Percentiles rank a stretch among this genome's conserved stretches.
Evolutionary conservation across 345 rosid genomes (phyloP).

Genomic region (Schrenkiella parvula): DNA sequence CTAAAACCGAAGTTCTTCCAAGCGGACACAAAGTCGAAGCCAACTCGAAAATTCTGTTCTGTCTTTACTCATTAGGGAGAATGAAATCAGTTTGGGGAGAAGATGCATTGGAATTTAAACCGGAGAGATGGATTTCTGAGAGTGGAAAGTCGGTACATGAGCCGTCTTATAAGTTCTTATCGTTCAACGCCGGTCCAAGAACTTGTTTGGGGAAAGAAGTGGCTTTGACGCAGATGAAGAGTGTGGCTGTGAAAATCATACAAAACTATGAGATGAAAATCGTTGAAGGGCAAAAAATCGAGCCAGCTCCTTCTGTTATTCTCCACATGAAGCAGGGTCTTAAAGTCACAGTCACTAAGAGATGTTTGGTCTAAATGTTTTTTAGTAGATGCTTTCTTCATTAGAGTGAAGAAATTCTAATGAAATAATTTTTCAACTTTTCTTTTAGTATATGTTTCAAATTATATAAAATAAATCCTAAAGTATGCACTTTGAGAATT

Average conservation of each 20-base stretch:
- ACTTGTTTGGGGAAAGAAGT: conserved; percentile 36
- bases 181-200: conserved; percentile 37
- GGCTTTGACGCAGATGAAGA: conserved; percentile 28
- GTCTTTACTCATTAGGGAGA: conserved; percentile 33
- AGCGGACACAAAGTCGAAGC: conserved; percentile 34
- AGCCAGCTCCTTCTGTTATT: conserved; percentile 29
- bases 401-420: not conserved
- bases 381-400: too few relatives aligned
- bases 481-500: not conserved
- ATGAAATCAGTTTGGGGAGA: conserved; percentile 38
- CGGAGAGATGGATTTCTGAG: conserved; percentile 36
- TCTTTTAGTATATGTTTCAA: not conserved
- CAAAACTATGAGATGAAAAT: conserved; percentile 22
- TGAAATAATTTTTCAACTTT: not conserved
- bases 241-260: conserved; percentile 19
- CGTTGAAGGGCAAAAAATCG: conserved; percentile 18
- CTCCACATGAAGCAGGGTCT: conserved; percentile 29
- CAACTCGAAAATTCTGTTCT: conserved; percentile 29
- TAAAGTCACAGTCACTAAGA: conserved; percentile 26
- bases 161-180: conserved; percentile 35
- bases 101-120: conserved; percentile 31
- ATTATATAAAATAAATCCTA: not conserved
- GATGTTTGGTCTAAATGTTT: not conserved
- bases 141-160: conserved; percentile 28
- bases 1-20: conserved; percentile 29